A percentile compares a stretch with the other conserved stretches of the same genome.
These are phyloP conservation scores for Phytophthora tubulina DNA, from an alignment of 352 stramenopile genomes.

Conservation along the genomic window DNA sequence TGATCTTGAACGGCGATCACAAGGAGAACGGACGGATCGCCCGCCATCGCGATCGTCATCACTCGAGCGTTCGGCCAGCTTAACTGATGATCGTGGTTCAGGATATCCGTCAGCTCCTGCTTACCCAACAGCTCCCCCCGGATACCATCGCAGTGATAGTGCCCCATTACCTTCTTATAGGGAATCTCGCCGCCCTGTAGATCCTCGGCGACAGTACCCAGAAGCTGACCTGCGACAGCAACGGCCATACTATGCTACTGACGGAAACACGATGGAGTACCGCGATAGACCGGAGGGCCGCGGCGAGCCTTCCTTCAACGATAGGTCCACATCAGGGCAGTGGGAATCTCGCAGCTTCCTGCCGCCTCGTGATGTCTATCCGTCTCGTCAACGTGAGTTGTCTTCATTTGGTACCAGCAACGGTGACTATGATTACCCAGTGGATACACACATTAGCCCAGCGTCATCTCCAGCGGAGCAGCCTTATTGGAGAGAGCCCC, in stretches of 20 bases:
- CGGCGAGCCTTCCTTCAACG: constrained; percentile 13
- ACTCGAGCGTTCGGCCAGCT: constrained; percentile 30
- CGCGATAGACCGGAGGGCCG: constrained; percentile 17
- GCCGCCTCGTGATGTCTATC: constrained; percentile 28
- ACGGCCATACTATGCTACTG: constrained; percentile 11
- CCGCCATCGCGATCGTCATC: constrained; percentile 25
- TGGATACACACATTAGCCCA: constrained; percentile 37
- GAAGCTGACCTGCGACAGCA: constrained; percentile 23
- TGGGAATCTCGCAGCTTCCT: constrained; percentile 28
- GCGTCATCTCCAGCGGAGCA: constrained; percentile 24
- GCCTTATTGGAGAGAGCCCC: constrained; percentile 24
- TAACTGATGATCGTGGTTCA: constrained; percentile 13
- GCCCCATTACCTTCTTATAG: constrained; percentile 28
- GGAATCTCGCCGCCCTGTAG: constrained; percentile 14
- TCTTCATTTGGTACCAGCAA: constrained; percentile 9
- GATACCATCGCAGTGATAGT: constrained; percentile 35
- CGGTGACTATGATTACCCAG: constrained; percentile 30
- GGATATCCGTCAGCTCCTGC: background rate
- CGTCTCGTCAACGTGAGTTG: constrained; percentile 19
- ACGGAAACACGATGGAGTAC: constrained; percentile 20
- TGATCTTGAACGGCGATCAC: constrained; percentile 9
- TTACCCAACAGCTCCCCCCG: constrained; percentile 2
- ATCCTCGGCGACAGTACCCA: constrained; percentile 20
- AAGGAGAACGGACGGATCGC: constrained; percentile 3
- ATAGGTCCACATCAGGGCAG: constrained; percentile 6